A percentile compares a stretch with the other conserved stretches of the same genome.
Evolutionary conservation across 306 rosid genomes (phyloP).

Genomic region (Chamaecrista fasciculata): DNA sequence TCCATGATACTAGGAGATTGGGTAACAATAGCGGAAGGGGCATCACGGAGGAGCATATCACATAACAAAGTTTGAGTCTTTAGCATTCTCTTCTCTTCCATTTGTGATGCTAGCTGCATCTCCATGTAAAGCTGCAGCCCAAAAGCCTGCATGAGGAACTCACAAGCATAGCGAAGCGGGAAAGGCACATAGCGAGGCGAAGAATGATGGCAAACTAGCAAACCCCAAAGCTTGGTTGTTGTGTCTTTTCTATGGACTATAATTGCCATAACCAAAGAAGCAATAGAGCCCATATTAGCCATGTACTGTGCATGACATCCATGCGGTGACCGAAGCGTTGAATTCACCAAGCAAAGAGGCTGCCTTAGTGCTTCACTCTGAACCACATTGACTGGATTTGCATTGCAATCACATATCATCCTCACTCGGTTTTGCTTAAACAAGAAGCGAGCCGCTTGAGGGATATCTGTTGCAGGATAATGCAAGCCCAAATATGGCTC

Average conservation of each 20-base stretch:
- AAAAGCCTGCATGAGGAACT: conserved; percentile 81
- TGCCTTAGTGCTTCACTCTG: conserved; percentile 59
- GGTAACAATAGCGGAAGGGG: conserved; percentile 59
- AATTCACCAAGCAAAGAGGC: conserved; percentile 77
- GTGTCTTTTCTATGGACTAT: conserved; percentile 45
- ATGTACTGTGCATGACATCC: conserved; percentile 70
- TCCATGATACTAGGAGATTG: conserved; percentile 80
- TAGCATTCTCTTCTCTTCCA: conserved; percentile 62
- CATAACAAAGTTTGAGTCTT: conserved; percentile 70
- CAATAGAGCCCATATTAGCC: conserved; percentile 76
- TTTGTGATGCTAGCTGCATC: conserved; percentile 65
- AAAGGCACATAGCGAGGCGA: conserved; percentile 70
- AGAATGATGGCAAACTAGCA: conserved; percentile 84
- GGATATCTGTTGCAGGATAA: conserved; percentile 83
- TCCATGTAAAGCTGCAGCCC: conserved; percentile 71
- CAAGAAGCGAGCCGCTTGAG: conserved; percentile 77
- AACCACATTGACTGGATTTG: conserved; percentile 51
- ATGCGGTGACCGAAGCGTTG: conserved; percentile 78
- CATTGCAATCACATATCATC: conserved; percentile 74
- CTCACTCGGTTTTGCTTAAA: conserved; percentile 76
- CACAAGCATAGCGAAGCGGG: conserved; percentile 86
- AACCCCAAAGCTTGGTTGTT: conserved; percentile 82
- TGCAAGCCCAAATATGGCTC: conserved; percentile 78
- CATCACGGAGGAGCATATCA: conserved; percentile 85
- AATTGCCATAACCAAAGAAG: conserved; percentile 71